Evolutionary conservation across 1,139 yeast species (phyloP), one percentile per base, ranked within the genome.

Genomic region (Geotrichum klebahnii): DNA sequence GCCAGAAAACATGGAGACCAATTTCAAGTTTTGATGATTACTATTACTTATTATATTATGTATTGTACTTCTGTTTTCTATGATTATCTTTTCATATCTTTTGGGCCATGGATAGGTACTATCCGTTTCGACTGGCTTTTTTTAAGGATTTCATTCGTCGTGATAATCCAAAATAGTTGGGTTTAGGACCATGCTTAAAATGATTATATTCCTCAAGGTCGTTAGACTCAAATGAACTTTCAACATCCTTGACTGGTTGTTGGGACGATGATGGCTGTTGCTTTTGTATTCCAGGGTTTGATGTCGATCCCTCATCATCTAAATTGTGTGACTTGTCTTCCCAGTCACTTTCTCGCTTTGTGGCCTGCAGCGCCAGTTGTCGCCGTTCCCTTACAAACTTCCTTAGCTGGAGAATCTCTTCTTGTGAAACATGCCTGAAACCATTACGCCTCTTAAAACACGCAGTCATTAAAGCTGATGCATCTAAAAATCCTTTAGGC

Each of bases 361-460:
- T 10, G 12, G 44, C 34, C 10, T 22, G 34, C 34, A 28, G 14
- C 2, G 34, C 44, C 10, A 6, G 16, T n/a, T 44, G 57, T 16
- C 72, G 63, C 3, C 71, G 61, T 41, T 80, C 79, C 12, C 80
- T 71, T 6, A 89, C 97, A 68, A 84, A 88, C 58, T 77, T 78
- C 50, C 94, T 75, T 61, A 95, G 84, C 58, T 81, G 78, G 53
- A 78, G 76, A 49, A 92, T 81, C 64, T 90, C 96, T 41, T 81
- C 88, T 61, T 89, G 96, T 2, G 89, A 80, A 26, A 88, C 69
- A 50, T 82, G 81, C 12, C 87, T 89, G 62, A 81, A 81, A 0
- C 90, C 87, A 24, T 85, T 81, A 34, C 84, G 75, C 51, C 84
- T 80, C 58, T 82, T 82, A 67, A 83, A 87, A 58, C 95, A 83